Evolutionary conservation across 176 grass and related monocot species (phyloP), one percentile per base, ranked within the genome.

Genomic region (Dendrocalamus sinicus): DNA sequence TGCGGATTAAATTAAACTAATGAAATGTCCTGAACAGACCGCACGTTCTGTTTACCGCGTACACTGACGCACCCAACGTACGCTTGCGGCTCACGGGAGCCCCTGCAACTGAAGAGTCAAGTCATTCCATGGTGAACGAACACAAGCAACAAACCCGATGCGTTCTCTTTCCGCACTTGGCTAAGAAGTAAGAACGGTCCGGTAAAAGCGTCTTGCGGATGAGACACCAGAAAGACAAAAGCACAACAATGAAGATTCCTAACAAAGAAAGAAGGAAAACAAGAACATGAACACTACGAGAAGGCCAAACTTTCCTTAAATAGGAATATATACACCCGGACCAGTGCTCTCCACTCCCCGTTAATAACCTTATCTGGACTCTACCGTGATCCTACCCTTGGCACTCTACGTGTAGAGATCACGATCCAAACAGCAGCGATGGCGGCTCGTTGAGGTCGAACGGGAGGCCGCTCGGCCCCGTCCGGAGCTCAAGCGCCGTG

Each of bases 361-460:
- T 69, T 9, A 76, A 83, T 78, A 6, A 73, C 47, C 51, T 55
- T 74, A 48, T 24, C 61, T 32, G 50, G 14, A 15, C 46, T 23
- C 52, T 16, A 20, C 74, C 35, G 47, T 44, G 79, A 73, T 57
- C 54, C 24, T 43, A 61, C 43, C 32, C 3, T 1, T 9, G 20
- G 12, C 12, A 16, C 50, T 22, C 76, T 57, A 50, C 7, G 55
- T 22, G 76, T 60, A 16, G 35, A 57, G 75, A 80, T 88, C 85
- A 84, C 52, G 80, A 84, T 17, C 89, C 85, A 20, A 55, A 65
- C 30, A 86, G 65, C 76, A 78, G 76, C 67, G 93, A 83, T 8
- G 96, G 86, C 40, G 92, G 96, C 86, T 96, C 86, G 90, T 99
- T 99, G n/a, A 99, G 96, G 84, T 99, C 96, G 85, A 99, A 94